Base-by-base conservation (phyloP, 345 rosid genomes). In the Erysimum cheiranthoides region DNA sequence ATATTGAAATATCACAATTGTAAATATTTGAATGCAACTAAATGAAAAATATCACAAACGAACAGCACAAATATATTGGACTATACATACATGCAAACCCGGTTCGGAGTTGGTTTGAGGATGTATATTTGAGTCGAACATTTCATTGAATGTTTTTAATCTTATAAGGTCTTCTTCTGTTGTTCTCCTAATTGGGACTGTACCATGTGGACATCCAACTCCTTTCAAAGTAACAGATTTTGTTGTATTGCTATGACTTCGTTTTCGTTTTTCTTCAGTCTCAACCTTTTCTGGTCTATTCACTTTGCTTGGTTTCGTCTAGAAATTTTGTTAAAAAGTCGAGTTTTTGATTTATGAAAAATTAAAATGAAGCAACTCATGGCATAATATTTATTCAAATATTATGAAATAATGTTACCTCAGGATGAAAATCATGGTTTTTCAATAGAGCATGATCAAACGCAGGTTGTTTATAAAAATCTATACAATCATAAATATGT, bases 131-230 rank as follows among this genome's bases (percentile, higher is more conserved):
- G 40, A 49, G 30, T 51, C 68, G 10, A 21, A 30, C 32, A 63
- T 54, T 70, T 79, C 11, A 5, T 59, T 30, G 16, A 61, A 68
- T 5, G 9, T 3, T 47, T 78, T 81, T 30, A 66, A 56, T 30
- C 60, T 21, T 5, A 77, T 61, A 5, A 85, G 73, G 40, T 85
- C 84, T 8, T 61, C 83, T 70, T 80, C 78, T 0, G 80, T 73
- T 4, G 53, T 66, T 45, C 73, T 75, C 31, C 66, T 68, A 12
- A 85, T 82, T 21, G 85, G 85, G 40, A 82, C 81, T 0, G 84
- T 82, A 30, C 78, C 85, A 2, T 3, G 13, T 42, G 84, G 88
- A 59, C 88, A 84, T 28, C 79, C 78, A 17, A 57, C 10, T 32
- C 71, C 60, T 8, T 16, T 50, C 25, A 67, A 32, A 1, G 56